Conservation (phyloP, 345 rosid genomes). For the Citrus trifoliata region DNA sequence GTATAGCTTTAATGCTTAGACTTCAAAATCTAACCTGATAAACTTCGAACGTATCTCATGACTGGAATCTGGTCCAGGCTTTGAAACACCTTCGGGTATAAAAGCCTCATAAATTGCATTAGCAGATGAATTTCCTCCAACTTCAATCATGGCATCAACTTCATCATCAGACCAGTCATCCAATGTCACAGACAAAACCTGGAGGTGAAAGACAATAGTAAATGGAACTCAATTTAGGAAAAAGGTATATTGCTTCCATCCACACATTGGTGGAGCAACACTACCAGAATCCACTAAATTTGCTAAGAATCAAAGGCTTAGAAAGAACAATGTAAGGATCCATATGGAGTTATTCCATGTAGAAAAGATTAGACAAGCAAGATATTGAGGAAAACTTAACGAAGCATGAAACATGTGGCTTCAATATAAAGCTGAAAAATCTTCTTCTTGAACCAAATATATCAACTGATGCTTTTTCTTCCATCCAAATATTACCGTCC, state of each 20-base stretch:
- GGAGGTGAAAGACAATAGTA: slow-evolving; percentile 1
- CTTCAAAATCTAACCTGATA: slow-evolving; percentile 54
- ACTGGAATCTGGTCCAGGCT: slow-evolving; percentile 80
- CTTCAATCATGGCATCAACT: slow-evolving; percentile 86
- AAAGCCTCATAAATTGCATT: slow-evolving; percentile 88
- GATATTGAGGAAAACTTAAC: neutral
- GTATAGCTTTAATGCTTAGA: neutral
- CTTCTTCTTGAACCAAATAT: neutral
- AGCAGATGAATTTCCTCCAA: slow-evolving; percentile 90
- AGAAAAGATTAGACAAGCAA: neutral
- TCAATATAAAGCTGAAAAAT: neutral
- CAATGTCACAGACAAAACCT: slow-evolving; percentile 93
- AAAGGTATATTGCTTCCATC: neutral
- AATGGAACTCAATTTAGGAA: neutral
- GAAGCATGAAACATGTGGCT: neutral
- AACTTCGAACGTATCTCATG: slow-evolving; percentile 72
- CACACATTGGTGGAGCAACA: neutral
- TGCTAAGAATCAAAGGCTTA: neutral
- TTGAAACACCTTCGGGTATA: slow-evolving; percentile 73
- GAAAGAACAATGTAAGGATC: neutral
- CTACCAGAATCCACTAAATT: neutral
- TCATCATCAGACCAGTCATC: slow-evolving; percentile 98
- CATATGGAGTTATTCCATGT: neutral
- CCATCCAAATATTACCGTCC: neutral
- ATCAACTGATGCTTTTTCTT: neutral